A percentile compares a stretch with the other conserved stretches of the same genome.
Evolutionary conservation across 176 grass and related monocot species (phyloP).

Genomic region (Thalia dealbata): DNA sequence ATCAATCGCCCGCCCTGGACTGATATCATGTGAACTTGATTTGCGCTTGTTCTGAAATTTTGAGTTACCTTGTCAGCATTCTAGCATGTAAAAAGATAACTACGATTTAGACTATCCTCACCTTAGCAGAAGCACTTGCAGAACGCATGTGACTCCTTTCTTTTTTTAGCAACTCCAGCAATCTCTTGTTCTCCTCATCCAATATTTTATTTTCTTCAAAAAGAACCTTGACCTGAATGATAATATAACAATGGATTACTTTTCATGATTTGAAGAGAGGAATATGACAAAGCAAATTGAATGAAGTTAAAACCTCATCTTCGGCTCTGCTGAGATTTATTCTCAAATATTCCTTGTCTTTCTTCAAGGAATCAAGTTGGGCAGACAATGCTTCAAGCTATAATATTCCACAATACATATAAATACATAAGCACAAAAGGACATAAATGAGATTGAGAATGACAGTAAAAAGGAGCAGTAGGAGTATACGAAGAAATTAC

Average conservation of each 20-base stretch:
- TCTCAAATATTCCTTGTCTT: constrained; percentile 56
- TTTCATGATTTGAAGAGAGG: not conserved
- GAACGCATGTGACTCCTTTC: constrained; percentile 46
- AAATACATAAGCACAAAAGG: not conserved
- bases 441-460: no score
- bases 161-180: constrained; percentile 41
- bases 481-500: no score
- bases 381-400: constrained; percentile 33
- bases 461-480: no score
- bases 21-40: constrained; percentile 42
- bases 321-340: constrained; percentile 76
- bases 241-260: not conserved
- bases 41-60: constrained; percentile 62
- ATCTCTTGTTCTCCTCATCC: constrained; percentile 63
- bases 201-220: constrained; percentile 69
- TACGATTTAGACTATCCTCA: constrained; percentile 26
- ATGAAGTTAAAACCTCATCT: constrained; percentile 48
- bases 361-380: constrained; percentile 49
- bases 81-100: constrained; percentile 1
- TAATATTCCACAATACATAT: not conserved
- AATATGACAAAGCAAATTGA: not conserved
- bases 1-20: constrained; percentile 35
- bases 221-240: constrained; percentile 45
- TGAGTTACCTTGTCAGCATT: not conserved
- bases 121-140: constrained; percentile 49